Conservation (phyloP, 2,329 filamentous ascomycete species). For the Sphaerulina populicola region DNA sequence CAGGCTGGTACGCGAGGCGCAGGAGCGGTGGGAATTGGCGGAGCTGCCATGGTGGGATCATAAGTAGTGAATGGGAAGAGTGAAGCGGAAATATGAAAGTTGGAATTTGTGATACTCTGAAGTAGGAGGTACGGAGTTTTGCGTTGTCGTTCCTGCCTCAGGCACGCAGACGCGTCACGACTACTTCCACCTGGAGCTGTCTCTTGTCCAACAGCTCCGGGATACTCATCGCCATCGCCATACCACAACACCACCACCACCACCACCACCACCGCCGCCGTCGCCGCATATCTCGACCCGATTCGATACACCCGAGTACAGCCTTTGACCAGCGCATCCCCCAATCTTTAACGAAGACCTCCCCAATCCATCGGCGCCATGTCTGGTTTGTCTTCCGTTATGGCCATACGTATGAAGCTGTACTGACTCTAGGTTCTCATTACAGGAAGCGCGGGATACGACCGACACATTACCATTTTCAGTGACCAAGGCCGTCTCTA, state of each 20-base stretch:
- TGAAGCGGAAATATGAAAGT: background rate
- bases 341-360: background rate
- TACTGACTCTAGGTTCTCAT: conserved; percentile 15
- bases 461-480: conserved; percentile 99
- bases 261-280: conserved; percentile 1
- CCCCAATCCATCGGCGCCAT: conserved; percentile 21
- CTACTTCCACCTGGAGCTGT: background rate
- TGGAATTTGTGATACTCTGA: background rate
- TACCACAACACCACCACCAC: background rate
- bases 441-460: conserved; percentile 77
- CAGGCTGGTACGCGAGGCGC: conserved; percentile 45
- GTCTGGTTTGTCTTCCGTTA: conserved; percentile 23
- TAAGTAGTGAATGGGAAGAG: background rate
- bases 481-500: conserved; percentile 96
- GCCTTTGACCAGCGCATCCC: background rate
- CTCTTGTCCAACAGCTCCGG: background rate
- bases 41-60: conserved; percentile 3
- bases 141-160: conserved; percentile 2
- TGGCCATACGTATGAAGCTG: background rate
- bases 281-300: background rate
- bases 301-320: background rate
- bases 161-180: conserved; percentile 4
- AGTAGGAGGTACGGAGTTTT: conserved; percentile 5
- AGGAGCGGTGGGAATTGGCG: background rate
- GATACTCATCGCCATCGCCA: background rate